A percentile compares a stretch with the other conserved stretches of the same genome.
These are phyloP conservation scores for Ustilago sp. DNA, from an alignment of 1,284 basidiomycete species.

Conservation along the genomic window DNA sequence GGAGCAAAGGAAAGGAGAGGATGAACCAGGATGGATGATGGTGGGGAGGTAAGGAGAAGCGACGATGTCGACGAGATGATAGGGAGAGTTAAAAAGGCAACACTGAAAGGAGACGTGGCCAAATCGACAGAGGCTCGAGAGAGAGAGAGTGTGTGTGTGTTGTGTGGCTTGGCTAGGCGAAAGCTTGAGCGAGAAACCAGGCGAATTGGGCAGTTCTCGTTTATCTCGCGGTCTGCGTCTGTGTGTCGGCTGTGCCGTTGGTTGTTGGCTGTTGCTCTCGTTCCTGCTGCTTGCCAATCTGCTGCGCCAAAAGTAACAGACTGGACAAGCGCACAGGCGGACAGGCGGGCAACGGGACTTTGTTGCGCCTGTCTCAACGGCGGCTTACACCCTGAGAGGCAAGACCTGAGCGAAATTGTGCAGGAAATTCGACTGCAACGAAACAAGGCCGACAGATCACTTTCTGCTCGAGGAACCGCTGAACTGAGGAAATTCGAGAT, in stretches of 20 bases:
- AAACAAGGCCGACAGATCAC: conserved; percentile 45
- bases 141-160: background rate
- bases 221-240: conserved; percentile 3
- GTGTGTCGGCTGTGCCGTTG: conserved; percentile 12
- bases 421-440: conserved; percentile 16
- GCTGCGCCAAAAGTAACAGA: conserved; percentile 16
- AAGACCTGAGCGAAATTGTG: conserved; percentile 26
- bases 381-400: background rate
- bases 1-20: background rate
- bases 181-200: background rate
- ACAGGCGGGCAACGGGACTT: background rate
- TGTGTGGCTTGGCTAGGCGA: conserved; percentile 4
- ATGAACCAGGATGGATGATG: conserved; percentile 22
- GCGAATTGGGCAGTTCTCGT: conserved; percentile 5
- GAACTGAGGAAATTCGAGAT: background rate
- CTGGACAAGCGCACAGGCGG: background rate
- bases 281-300: background rate
- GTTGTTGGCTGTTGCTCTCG: background rate
- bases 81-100: conserved; percentile 32
- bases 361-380: conserved; percentile 9
- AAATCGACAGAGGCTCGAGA: background rate
- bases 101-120: conserved; percentile 6
- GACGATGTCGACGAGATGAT: conserved; percentile 16
- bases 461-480: conserved; percentile 8
- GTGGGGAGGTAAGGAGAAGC: conserved; percentile 10